Conservation (phyloP, 2,329 filamentous ascomycete genomes). For the Arthrinium phaeospermum region DNA sequence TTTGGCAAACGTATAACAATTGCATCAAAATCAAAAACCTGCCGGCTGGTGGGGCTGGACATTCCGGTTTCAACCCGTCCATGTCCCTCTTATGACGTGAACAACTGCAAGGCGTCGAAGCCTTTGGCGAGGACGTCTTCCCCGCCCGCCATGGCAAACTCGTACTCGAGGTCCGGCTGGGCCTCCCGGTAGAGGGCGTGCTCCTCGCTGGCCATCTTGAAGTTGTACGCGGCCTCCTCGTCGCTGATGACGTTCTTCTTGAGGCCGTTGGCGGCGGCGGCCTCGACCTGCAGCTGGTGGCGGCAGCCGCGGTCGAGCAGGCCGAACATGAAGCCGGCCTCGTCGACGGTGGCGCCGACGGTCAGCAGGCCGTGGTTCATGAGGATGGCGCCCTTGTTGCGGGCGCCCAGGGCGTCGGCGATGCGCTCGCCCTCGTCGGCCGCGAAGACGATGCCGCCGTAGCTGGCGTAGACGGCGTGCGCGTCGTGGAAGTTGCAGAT, state of each 20-base stretch:
- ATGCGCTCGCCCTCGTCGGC: conserved; percentile 69
- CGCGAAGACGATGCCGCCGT: conserved; percentile 59
- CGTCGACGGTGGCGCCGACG: conserved; percentile 74
- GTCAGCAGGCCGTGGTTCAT: conserved; percentile 76
- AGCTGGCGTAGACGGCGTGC: conserved; percentile 67
- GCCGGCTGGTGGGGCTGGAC: background rate
- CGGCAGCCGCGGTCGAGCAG: conserved; percentile 72
- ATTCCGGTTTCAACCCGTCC: background rate
- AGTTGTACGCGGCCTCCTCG: conserved; percentile 49
- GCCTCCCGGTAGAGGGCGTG: conserved; percentile 41
- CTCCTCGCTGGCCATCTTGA: conserved; percentile 41
- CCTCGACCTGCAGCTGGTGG: conserved; percentile 71
- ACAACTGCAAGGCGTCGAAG: conserved; percentile 33
- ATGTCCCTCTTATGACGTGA: conserved; percentile 20
- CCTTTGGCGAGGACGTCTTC: conserved; percentile 39
- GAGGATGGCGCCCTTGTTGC: conserved; percentile 67
- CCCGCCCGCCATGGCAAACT: conserved; percentile 39
- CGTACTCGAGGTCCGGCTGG: conserved; percentile 41
- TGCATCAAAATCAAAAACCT: background rate
- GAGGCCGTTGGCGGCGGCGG: conserved; percentile 54
- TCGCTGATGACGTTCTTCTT: conserved; percentile 49
- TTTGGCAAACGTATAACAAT: conserved; percentile 4
- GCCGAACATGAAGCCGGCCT: conserved; percentile 74
- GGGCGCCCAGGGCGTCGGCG: conserved; percentile 63
- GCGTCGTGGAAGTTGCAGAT: conserved; percentile 68